Percentiles rank a stretch among this genome's conserved stretches.
phyloP scores from a whole-genome alignment of 1,284 basidiomycete genomes.

The Papiliotrema flavescens region DNA sequence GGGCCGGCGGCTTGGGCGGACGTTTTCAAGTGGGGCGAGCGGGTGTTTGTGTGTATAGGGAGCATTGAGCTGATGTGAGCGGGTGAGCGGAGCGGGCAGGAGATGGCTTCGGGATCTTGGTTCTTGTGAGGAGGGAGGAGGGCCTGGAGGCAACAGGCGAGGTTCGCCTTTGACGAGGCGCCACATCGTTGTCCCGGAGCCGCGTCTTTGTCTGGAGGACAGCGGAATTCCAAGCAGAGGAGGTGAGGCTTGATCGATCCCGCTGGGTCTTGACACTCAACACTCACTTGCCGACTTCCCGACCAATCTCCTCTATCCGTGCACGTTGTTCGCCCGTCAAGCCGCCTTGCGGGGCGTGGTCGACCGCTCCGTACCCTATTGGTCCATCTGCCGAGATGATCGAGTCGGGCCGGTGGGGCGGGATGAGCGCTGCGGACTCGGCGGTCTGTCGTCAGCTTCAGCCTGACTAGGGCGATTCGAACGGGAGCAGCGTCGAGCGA shows the following conservation, averaged over 20 bases:
- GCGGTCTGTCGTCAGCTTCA: constrained; percentile 2
- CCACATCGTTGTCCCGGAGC: neutral
- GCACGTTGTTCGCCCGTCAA: constrained; percentile 12
- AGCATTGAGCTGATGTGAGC: neutral
- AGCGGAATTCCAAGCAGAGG: neutral
- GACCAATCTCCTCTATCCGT: constrained; percentile 13
- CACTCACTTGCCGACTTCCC: constrained; percentile 12
- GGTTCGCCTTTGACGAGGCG: too few species aligned
- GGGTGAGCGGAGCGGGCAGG: too few species aligned
- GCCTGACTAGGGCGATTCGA: neutral
- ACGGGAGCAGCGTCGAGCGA: neutral
- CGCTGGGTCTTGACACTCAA: neutral
- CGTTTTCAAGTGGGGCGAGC: neutral
- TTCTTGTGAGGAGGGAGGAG: too few species aligned
- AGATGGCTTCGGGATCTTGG: neutral
- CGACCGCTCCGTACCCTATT: constrained; percentile 1
- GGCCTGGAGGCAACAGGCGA: too few species aligned
- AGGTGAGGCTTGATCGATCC: neutral
- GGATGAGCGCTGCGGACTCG: constrained; percentile 6
- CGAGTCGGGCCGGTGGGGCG: constrained; percentile 6
- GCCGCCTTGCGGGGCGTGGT: neutral
- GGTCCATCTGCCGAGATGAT: constrained; percentile 7
- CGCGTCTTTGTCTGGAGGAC: neutral
- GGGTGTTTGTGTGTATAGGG: neutral
- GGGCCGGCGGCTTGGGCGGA: neutral